phyloP scores from a whole-genome alignment of 2,329 filamentous ascomycete species.

The Cladosporium cucumerinum region DNA sequence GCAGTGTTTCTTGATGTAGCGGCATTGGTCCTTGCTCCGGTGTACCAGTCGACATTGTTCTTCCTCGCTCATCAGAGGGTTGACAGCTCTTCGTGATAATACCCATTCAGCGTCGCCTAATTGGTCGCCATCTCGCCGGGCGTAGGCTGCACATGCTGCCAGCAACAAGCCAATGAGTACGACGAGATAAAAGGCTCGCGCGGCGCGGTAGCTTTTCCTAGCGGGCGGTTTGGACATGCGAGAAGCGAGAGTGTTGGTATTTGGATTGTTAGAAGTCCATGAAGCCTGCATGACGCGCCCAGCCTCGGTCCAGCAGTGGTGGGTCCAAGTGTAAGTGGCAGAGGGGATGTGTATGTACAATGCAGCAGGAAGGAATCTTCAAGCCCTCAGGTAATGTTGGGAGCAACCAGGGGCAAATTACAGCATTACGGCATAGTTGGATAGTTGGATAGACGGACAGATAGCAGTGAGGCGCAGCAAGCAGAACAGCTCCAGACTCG shows the following conservation, averaged over 20 bases:
- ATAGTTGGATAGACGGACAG: neutral
- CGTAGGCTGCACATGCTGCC: constrained; percentile 12
- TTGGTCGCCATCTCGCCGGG: constrained; percentile 4
- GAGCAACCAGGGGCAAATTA: neutral
- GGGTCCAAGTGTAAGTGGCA: neutral
- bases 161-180: constrained; percentile 34
- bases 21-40: constrained; percentile 71
- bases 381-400: constrained; percentile 1
- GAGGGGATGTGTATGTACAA: neutral
- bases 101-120: neutral
- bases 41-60: constrained; percentile 77
- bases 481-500: neutral
- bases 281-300: constrained; percentile 10
- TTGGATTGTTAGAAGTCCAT: neutral
- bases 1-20: constrained; percentile 79
- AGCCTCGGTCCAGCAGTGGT: constrained; percentile 3
- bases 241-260: constrained; percentile 4
- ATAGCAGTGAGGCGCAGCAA: constrained; percentile 1
- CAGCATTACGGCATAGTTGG: neutral
- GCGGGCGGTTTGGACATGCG: constrained; percentile 14
- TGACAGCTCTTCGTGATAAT: neutral
- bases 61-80: constrained; percentile 30
- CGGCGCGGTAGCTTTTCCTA: constrained; percentile 37
- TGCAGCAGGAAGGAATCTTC: neutral
- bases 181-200: constrained; percentile 46